Base-by-base conservation (phyloP, 441 rosid species). In the Mallotus repandus region DNA sequence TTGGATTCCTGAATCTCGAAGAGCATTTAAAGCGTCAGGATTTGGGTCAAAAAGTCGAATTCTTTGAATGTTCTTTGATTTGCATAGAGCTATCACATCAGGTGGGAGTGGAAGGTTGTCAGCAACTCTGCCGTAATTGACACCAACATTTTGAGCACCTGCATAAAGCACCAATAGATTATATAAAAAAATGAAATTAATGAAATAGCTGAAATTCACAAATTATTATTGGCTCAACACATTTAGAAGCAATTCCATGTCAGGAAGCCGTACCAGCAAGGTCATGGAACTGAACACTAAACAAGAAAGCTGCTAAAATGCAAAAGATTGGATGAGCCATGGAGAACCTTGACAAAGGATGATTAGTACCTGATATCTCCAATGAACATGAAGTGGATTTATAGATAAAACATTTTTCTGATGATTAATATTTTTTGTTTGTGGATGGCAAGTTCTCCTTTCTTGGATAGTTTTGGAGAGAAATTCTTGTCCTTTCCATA, bases 21-120 rank as follows among this genome's bases (percentile, higher is more conserved):
- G 64, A 2, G 75, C 76, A 1, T 54, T 29, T 10, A 82, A 62
- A 18, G 56, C 63, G 0, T 67, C 70, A 5, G 35, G 54, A 48
- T 79, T 50, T 0, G 73, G 79, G 7, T 74, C 64, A 41, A 16
- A 82, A 46, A 77, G 14, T 7, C 80, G 68, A 38, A 76, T 2
- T 38, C 18, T 45, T 13, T 16, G 9, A 4, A 77, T 55, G 32
- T 62, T 41, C 9, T 62, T 57, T 15, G 69, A 53, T 38, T 79
- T 65, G 41, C 41, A 64, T 5, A 68, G 56, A 2, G n/a, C 19
- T 16, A 71, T 45, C 18, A 71, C 74, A 25, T 68, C 32, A 9
- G 46, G 56, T 49, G 73, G 61, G 0, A 61, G 16, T 7, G 78
- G 81, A 12, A 79, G 76, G 55, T 75, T 70, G 48, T 74, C 55